These are phyloP conservation scores for Talaromyces proteolyticus DNA, from an alignment of 495 filamentous ascomycete genomes.

Conservation along the genomic window DNA sequence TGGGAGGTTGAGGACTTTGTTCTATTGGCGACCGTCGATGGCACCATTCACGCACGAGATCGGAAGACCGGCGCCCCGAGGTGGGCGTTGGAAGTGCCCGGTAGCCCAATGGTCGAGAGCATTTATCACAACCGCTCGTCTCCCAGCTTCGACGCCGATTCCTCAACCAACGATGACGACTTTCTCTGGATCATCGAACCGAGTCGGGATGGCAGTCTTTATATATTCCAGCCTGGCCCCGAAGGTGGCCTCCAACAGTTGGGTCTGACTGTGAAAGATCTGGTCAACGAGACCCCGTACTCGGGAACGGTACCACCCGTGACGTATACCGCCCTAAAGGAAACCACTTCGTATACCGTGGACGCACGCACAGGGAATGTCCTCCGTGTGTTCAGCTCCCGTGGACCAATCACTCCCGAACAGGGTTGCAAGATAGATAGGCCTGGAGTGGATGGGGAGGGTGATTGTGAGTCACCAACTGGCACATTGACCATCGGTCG, in stretches of 20 bases:
- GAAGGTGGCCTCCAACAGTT: slow-evolving; percentile 56
- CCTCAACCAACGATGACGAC: slow-evolving; percentile 58
- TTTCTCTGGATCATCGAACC: slow-evolving; percentile 98
- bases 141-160: slow-evolving; percentile 8
- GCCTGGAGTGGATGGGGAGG: slow-evolving; percentile 42
- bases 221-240: slow-evolving; percentile 67
- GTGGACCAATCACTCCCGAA: slow-evolving; percentile 42
- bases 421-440: slow-evolving; percentile 39
- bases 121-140: slow-evolving; percentile 53
- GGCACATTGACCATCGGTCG: slow-evolving; percentile 73
- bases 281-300: slow-evolving; percentile 66
- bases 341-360: slow-evolving; percentile 73
- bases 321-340: slow-evolving; percentile 75
- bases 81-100: slow-evolving; percentile 75
- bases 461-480: slow-evolving; percentile 62
- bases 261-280: slow-evolving; percentile 69
- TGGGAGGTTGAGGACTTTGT: slow-evolving; percentile 99
- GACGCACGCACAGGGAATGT: slow-evolving; percentile 80
- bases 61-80: slow-evolving; percentile 73
- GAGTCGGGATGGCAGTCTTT: slow-evolving; percentile 80
- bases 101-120: slow-evolving; percentile 84
- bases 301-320: slow-evolving; percentile 62
- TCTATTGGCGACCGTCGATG: slow-evolving; percentile 98
- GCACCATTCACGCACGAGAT: slow-evolving; percentile 88
- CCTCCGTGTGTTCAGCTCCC: slow-evolving; percentile 56